Evolutionary conservation across 1,284 basidiomycete genomes (phyloP).

Genomic region (Melanopsichium pennsylvanicum): DNA sequence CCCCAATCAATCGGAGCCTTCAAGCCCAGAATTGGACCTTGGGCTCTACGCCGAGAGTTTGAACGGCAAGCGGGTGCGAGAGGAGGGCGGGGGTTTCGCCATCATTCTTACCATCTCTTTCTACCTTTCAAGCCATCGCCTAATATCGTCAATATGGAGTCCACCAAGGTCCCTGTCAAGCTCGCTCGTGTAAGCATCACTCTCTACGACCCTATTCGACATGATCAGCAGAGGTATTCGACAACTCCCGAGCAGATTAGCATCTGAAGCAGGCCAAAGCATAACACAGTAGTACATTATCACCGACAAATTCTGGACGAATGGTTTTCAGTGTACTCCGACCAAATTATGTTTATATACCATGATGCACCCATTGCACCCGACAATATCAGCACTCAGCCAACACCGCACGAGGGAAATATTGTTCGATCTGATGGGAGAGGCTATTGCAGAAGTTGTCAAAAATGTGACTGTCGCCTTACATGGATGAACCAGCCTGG

Average conservation of each 20-base stretch:
- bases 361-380: too few relatives aligned
- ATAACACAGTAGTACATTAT: background rate
- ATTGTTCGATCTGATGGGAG: too few relatives aligned
- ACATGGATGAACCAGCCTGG: too few relatives aligned
- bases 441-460: too few relatives aligned
- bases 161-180: slow-evolving; percentile 53
- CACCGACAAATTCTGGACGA: too few relatives aligned
- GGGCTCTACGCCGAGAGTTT: too few relatives aligned
- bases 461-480: too few relatives aligned
- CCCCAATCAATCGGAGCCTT: background rate
- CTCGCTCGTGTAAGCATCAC: slow-evolving; percentile 52
- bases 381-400: too few relatives aligned
- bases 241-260: background rate
- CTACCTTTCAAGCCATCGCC: slow-evolving; percentile 36
- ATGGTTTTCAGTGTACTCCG: too few relatives aligned
- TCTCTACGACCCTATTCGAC: background rate
- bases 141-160: slow-evolving; percentile 52
- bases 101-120: slow-evolving; percentile 10
- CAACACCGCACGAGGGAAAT: too few relatives aligned
- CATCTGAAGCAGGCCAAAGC: slow-evolving; percentile 1
- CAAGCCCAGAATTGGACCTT: background rate
- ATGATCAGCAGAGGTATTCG: background rate
- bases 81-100: slow-evolving; percentile 7
- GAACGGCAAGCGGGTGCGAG: too few relatives aligned
- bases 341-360: too few relatives aligned